phyloP scores from a whole-genome alignment of 768 basidiomycete genomes.

The Tylopilus plumbeoviolaceoides region DNA sequence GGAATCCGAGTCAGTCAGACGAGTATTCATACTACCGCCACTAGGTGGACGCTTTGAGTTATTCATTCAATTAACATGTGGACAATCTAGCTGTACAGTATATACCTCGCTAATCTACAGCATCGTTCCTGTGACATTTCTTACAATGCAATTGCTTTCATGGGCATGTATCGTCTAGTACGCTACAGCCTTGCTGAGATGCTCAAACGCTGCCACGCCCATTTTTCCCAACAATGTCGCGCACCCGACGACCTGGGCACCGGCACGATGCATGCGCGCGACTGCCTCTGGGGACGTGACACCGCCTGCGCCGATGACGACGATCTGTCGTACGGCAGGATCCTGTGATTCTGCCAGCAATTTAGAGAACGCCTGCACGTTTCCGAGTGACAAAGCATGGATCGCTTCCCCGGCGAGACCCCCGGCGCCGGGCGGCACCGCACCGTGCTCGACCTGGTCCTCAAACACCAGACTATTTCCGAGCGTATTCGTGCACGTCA shows the following conservation, averaged over 20 bases:
- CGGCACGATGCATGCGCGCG: slow-evolving; percentile 67
- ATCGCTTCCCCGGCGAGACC: slow-evolving; percentile 76
- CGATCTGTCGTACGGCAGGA: slow-evolving; percentile 43
- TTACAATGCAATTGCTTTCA: slow-evolving; percentile 19
- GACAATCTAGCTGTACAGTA: slow-evolving; percentile 1
- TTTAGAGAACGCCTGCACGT: slow-evolving; percentile 58
- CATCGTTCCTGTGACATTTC: slow-evolving; percentile 7
- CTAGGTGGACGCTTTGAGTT: slow-evolving; percentile 22
- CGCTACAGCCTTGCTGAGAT: slow-evolving; percentile 18
- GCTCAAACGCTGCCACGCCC: slow-evolving; percentile 52
- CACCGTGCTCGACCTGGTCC: slow-evolving; percentile 45
- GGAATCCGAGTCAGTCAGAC: too few species aligned
- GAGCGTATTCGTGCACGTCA: slow-evolving; percentile 80
- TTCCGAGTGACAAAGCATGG: slow-evolving; percentile 76
- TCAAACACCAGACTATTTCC: slow-evolving; percentile 64
- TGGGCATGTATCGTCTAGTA: slow-evolving; percentile 13
- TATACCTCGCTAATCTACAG: slow-evolving; percentile 16
- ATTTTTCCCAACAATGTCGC: slow-evolving; percentile 54
- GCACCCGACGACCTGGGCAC: slow-evolving; percentile 68
- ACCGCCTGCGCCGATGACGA: slow-evolving; percentile 80
- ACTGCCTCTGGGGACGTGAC: slow-evolving; percentile 60
- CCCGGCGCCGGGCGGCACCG: slow-evolving; percentile 61
- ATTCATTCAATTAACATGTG: slow-evolving; percentile 23
- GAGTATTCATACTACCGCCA: neutral
- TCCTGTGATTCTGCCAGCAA: slow-evolving; percentile 44